phyloP scores from a whole-genome alignment of 176 grass and related monocot species.

The Miscanthus lutarioriparius region DNA sequence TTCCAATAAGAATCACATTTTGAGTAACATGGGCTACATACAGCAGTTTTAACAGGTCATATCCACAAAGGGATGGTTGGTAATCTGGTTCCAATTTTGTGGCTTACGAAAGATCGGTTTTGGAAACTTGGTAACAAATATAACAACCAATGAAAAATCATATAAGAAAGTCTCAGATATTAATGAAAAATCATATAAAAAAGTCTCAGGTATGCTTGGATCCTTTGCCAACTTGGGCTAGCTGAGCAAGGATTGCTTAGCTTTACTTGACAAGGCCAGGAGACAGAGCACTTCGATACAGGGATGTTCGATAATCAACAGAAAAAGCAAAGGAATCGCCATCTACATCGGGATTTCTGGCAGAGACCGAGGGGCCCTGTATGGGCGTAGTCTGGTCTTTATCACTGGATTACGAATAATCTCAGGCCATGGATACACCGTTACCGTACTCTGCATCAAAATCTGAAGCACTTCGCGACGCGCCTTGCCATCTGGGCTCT shows the following conservation, averaged over 20 bases:
- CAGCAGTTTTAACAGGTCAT: not conserved
- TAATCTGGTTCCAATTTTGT: not conserved
- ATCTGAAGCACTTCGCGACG: not conserved
- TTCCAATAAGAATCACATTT: not conserved
- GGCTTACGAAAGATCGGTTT: not conserved
- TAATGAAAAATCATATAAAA: not conserved
- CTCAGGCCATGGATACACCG: not conserved
- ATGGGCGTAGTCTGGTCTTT: not conserved
- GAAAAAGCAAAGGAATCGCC: not conserved
- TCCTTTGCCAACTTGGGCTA: too few species aligned
- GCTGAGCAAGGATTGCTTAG: too few species aligned
- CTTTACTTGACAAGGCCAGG: too few species aligned
- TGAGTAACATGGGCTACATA: not conserved
- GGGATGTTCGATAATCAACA: not conserved
- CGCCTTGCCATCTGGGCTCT: not conserved
- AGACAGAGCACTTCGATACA: not conserved
- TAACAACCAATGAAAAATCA: not conserved
- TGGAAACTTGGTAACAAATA: not conserved
- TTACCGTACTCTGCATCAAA: rapidly evolving
- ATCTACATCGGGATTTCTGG: not conserved
- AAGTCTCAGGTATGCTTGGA: not conserved
- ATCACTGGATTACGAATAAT: not conserved
- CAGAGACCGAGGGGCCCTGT: not conserved
- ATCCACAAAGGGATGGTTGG: not conserved
- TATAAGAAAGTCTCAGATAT: not conserved